Evolutionary conservation across 2,329 filamentous ascomycete species (phyloP), one percentile per base, ranked within the genome.

Genomic region (Zymoseptoria ardabiliae): DNA sequence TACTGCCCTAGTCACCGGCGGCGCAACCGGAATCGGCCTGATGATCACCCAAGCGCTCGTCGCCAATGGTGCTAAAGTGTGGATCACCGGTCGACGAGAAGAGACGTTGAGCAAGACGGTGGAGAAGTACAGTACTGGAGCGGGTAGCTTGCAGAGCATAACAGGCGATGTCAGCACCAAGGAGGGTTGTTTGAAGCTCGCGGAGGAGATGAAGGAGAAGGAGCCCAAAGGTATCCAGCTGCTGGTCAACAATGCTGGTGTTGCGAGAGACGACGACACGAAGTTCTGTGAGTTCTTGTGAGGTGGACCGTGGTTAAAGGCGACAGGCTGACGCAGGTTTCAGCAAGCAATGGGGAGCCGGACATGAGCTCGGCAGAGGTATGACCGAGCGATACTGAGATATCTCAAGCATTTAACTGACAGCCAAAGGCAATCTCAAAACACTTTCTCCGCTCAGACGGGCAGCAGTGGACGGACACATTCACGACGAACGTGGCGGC

Each of bases 171-270:
- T 81, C 45, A 79, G 77, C 62, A 75, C 76, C 19, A 83, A 83
- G 63, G 73, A 79, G 9, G 80, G 81, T 8, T 68, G 73, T n/a
- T 68, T 76, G 54, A 69, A 73, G 20, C 69, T 78, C 11, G 75
- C 73, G 49, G 70, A 75, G 45, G 74, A 77, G 57, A 64, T 79
- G 10, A 67, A 69, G 54, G 60, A 72, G 59, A 78, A 78, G 60
- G 81, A 84, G 65, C 53, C 77, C 1, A 76, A 78, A 7, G 81
- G 81, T 3, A 78, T 84, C 28, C 79, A 84, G 58, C 67, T 84
- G 52, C 73, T 82, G 6, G 78, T 82, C 20, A 82, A 82, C 68
- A 82, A 81, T 57, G 80, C 79, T 8, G 80, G 81, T 1, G 76
- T 82, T 57, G 79, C 81, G 13, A 73, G 75, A 30, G 82, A 84